Conservation (phyloP, 2,329 filamentous ascomycete species). For the Coleophoma cylindrospora region DNA sequence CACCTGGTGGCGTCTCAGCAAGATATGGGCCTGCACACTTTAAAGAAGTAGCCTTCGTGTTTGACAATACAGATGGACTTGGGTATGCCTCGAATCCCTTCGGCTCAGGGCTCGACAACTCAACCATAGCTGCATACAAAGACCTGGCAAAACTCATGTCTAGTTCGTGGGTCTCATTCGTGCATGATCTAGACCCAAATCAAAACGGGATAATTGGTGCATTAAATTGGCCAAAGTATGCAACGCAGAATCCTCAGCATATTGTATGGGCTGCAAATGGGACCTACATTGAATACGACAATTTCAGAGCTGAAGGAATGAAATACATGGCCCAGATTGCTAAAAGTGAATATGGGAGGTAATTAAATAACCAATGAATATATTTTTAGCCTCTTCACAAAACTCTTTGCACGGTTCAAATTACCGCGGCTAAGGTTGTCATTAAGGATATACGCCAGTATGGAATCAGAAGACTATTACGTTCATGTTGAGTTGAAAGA, state of each 20-base stretch:
- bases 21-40: conserved; percentile 31
- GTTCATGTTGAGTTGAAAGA: no score
- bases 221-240: conserved; percentile 4
- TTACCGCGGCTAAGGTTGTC: no score
- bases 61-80: conserved; percentile 43
- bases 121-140: not conserved
- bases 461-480: no score
- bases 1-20: conserved; percentile 23
- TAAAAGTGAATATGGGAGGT: not conserved
- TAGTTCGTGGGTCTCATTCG: conserved; percentile 1
- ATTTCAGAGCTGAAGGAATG: not conserved
- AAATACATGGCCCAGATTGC: not conserved
- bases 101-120: not conserved
- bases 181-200: conserved; percentile 2
- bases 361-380: not conserved
- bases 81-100: conserved; percentile 38
- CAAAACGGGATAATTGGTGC: not conserved
- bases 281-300: conserved; percentile 4
- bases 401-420: no score
- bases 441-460: no score
- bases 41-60: conserved; percentile 48
- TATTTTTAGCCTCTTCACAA: no score
- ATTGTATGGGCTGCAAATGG: conserved; percentile 9
- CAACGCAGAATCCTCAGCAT: not conserved
- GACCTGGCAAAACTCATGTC: not conserved